Base-by-base conservation (phyloP, 176 grass and related monocot genomes). In the Juncus effusus region DNA sequence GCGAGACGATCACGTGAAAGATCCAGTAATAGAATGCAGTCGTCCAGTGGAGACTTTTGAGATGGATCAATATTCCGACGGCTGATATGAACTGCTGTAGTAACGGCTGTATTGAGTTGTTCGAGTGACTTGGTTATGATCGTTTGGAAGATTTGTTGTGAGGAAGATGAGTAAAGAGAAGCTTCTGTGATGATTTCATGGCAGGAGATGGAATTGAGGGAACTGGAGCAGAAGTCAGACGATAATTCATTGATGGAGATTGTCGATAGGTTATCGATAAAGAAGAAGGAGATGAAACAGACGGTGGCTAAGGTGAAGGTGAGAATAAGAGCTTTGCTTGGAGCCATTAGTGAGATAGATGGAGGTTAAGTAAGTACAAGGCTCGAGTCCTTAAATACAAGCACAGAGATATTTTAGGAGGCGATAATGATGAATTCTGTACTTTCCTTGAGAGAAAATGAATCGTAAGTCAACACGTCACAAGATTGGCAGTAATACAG, bases 1-100 rank as follows among this genome's bases (percentile, higher is more conserved):
- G 10, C 14, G 60, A 89, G 53, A 40, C 81, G 86, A 44, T 89
- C 78, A 50, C 64, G 81, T 36, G 82, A 76, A 56, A 85, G 86
- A 3, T 51, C 69, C 63, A 89, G 37, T 13, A 89, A 74, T 39
- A 84, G 69, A 50, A 76, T 67, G 65, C 82, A 89, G 60, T 89
- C 86, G 1, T 60, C 70, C 15, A 85, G 81, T 40, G 74, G 50
- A 13, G 81, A 58, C 38, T 38, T 77, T 42, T 40, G 74, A 28
- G 58, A 74, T 0, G 52, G 10, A 40, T 78, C 55, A 0, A 41
- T 7, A 60, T 57, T 2, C 12, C n/a, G 40, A 14, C 13, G 55
- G 72, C 16, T 61, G 64, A 80, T 73, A 57, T 2, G 11, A 2
- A 61, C 11, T 11, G 79, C 59, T 3, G 9, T 59, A 1, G 7